A percentile compares a stretch with the other conserved stretches of the same genome.
Conservation (phyloP, 345 rosid species). For the Pugionium dolabratum region DNA sequence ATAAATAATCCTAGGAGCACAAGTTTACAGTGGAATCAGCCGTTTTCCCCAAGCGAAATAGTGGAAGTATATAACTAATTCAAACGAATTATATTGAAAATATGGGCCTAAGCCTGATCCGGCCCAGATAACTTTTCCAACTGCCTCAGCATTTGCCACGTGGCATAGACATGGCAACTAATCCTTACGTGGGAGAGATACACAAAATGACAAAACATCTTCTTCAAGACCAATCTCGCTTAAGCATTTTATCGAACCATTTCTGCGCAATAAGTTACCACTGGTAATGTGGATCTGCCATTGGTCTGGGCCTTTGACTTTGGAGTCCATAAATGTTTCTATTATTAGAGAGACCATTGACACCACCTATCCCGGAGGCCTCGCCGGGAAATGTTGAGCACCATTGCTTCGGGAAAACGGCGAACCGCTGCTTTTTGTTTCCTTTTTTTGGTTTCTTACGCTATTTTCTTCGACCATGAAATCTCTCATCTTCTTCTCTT, state of each 20-base stretch:
- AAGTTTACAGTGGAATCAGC: no score
- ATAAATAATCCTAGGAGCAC: no score
- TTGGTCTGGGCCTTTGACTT: no score
- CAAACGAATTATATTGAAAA: neutral
- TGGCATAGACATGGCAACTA: neutral
- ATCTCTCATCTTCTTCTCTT: neutral
- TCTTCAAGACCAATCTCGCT: no score
- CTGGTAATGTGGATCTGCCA: no score
- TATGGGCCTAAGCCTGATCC: conserved; percentile 20
- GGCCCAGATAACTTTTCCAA: neutral
- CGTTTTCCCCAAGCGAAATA: no score
- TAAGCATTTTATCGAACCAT: no score
- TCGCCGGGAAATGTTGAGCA: neutral
- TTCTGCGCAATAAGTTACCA: no score
- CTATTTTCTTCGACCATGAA: neutral
- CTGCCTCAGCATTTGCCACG: conserved; percentile 11
- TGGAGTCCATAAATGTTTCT: neutral
- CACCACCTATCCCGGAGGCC: neutral
- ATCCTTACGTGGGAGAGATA: no score
- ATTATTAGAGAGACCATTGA: neutral
- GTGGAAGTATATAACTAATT: no score
- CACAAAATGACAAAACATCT: no score
- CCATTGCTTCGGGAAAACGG: neutral
- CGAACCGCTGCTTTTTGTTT: neutral
- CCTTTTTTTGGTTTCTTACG: neutral